phyloP scores from a whole-genome alignment of 1,139 yeast species.

The Taphrina flavorubra region DNA sequence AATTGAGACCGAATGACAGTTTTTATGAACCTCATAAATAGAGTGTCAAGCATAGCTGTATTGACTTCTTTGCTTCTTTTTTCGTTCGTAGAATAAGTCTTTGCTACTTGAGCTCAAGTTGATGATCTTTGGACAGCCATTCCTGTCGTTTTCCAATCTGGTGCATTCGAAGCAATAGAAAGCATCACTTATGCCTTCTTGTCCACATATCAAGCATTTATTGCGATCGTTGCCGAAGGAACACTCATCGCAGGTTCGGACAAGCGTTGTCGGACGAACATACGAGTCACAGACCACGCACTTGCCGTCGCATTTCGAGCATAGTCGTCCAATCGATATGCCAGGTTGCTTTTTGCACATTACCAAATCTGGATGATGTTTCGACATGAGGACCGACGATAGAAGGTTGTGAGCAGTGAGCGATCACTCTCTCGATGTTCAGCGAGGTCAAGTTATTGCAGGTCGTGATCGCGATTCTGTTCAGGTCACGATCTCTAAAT shows the following conservation, averaged over 20 bases:
- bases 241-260: constrained; percentile 83
- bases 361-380: constrained; percentile 85
- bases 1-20: background rate
- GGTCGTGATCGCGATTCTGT: too few relatives aligned
- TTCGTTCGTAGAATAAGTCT: constrained; percentile 70
- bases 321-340: constrained; percentile 66
- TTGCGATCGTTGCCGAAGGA: constrained; percentile 69
- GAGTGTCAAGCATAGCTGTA: constrained; percentile 23
- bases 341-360: constrained; percentile 91
- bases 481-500: too few relatives aligned
- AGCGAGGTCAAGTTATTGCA: too few relatives aligned
- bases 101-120: constrained; percentile 78
- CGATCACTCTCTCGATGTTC: too few relatives aligned
- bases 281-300: constrained; percentile 91
- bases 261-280: constrained; percentile 76
- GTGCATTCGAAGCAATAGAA: constrained; percentile 90
- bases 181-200: constrained; percentile 61
- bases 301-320: constrained; percentile 87
- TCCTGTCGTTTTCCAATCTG: constrained; percentile 75
- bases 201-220: constrained; percentile 78
- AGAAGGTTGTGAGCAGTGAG: background rate
- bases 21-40: too few relatives aligned
- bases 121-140: constrained; percentile 88
- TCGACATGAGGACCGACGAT: constrained; percentile 63
- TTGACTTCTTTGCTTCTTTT: constrained; percentile 49